Percentiles rank a stretch among this genome's conserved stretches.
These are phyloP conservation scores for Poa pratensis DNA, from an alignment of 176 grass and related monocot species.

Conservation along the genomic window DNA sequence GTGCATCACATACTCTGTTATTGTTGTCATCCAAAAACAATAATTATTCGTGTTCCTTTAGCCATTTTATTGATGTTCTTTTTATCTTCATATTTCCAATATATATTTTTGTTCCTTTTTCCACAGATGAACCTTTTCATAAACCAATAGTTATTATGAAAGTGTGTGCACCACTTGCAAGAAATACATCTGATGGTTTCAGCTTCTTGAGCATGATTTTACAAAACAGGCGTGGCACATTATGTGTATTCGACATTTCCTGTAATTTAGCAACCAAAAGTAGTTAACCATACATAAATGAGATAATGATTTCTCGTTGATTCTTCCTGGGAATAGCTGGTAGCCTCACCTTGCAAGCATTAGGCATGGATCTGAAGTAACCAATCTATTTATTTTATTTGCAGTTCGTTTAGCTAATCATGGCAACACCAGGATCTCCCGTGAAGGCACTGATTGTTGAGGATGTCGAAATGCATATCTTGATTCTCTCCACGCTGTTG, in stretches of 20 bases:
- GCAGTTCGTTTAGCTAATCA: neutral
- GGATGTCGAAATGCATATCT: neutral
- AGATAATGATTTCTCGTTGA: neutral
- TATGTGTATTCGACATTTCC: neutral
- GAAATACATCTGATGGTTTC: neutral
- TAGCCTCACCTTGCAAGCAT: neutral
- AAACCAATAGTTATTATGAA: no score
- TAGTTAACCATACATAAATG: neutral
- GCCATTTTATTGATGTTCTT: neutral
- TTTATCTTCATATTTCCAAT: no score
- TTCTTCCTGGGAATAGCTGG: neutral
- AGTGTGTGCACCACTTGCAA: neutral
- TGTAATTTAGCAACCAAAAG: neutral
- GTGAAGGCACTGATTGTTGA: slow-evolving; percentile 37
- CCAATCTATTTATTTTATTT: neutral
- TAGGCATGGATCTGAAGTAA: neutral
- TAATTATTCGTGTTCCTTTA: neutral
- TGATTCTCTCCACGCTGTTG: slow-evolving; percentile 12
- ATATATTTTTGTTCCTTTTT: neutral
- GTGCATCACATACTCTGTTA: neutral
- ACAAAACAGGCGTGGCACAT: neutral
- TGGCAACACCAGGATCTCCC: neutral
- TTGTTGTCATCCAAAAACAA: neutral
- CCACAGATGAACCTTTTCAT: no score
- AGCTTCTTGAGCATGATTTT: neutral